Conservation (phyloP, 768 basidiomycete genomes). For the Crepidotus variabilis region DNA sequence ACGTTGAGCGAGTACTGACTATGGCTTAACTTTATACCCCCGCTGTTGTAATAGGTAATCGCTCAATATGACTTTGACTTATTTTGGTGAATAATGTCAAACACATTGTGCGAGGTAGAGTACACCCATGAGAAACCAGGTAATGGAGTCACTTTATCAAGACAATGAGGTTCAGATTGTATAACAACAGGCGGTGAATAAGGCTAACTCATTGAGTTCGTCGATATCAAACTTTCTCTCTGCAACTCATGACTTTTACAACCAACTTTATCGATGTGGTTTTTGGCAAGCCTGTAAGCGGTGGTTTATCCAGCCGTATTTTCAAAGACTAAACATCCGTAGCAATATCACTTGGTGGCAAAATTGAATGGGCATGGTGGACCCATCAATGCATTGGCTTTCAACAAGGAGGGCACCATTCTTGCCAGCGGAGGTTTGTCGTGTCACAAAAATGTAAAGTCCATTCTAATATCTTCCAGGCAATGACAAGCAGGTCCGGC, state of each 20-base stretch:
- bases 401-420: neutral
- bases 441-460: too few relatives aligned
- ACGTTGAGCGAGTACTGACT: neutral
- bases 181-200: too few relatives aligned
- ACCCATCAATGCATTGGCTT: neutral
- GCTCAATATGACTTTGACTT: neutral
- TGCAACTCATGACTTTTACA: neutral
- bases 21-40: neutral
- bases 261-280: neutral
- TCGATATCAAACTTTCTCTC: too few relatives aligned
- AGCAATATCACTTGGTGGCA: neutral
- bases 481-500: neutral
- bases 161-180: too few relatives aligned
- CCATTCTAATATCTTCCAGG: neutral
- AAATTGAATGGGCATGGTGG: neutral
- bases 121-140: too few relatives aligned
- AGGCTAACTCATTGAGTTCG: too few relatives aligned
- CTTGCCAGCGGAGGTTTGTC: slow-evolving; percentile 1
- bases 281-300: neutral
- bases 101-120: too few relatives aligned
- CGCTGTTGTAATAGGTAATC: neutral
- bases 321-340: neutral
- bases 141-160: too few relatives aligned
- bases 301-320: neutral
- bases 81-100: too few relatives aligned